phyloP scores from a whole-genome alignment of 1,284 basidiomycete genomes.

The Irpex sp. region DNA sequence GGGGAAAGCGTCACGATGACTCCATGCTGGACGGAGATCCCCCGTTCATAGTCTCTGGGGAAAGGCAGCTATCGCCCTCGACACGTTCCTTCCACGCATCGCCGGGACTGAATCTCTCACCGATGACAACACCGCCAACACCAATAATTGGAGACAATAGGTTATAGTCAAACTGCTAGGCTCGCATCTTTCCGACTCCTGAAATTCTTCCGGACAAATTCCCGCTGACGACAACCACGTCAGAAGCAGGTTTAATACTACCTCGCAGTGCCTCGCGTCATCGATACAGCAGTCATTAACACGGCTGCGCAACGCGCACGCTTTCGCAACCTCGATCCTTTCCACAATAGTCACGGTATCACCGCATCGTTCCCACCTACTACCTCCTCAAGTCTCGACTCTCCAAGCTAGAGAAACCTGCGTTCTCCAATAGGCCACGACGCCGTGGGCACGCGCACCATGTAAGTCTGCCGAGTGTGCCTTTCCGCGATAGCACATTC shows the following conservation, averaged over 20 bases:
- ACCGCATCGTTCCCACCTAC: not conserved
- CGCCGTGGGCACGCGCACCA: not conserved
- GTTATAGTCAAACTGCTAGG: not conserved
- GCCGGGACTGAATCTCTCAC: not conserved
- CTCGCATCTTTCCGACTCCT: slow-evolving; percentile 2
- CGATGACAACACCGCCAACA: not conserved
- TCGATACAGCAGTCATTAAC: slow-evolving; percentile 2
- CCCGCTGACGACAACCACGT: not conserved
- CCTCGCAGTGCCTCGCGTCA: slow-evolving; percentile 8
- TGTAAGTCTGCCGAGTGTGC: not conserved
- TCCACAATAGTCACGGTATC: not conserved
- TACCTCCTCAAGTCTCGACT: not conserved
- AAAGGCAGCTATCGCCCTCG: not conserved
- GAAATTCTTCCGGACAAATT: not conserved
- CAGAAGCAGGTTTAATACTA: not conserved
- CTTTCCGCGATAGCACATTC: not conserved
- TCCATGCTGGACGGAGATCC: not conserved
- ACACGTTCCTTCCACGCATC: not conserved
- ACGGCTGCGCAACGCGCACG: not conserved
- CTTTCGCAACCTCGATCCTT: not conserved
- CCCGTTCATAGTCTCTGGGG: not conserved
- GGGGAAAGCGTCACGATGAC: not conserved
- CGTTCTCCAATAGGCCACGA: not conserved
- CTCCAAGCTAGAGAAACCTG: not conserved
- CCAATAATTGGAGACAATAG: not conserved